Conservation (phyloP, 2,329 filamentous ascomycete species). For the Ceratocystis cacaofunesta region DNA sequence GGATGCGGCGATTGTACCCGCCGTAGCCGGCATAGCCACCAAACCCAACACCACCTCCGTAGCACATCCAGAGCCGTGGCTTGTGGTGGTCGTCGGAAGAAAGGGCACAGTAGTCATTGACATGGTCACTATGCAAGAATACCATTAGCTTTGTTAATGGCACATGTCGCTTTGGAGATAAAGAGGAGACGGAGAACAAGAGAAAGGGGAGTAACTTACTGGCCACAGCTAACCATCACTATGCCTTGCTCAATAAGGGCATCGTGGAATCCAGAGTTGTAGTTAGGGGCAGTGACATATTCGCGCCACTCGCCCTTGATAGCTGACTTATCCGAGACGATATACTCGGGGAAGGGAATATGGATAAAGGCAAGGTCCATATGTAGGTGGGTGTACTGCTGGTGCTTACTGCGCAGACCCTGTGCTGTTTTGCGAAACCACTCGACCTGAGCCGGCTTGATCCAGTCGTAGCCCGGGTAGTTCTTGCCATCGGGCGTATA, state of each 20-base stretch:
- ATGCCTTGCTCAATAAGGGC: slow-evolving; percentile 76
- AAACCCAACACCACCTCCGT: slow-evolving; percentile 80
- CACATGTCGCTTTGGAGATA: background rate
- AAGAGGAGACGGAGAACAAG: background rate
- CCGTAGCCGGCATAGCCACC: slow-evolving; percentile 90
- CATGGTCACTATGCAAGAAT: slow-evolving; percentile 53
- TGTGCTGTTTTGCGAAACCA: slow-evolving; percentile 80
- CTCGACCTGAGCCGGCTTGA: slow-evolving; percentile 83
- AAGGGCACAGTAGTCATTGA: slow-evolving; percentile 88
- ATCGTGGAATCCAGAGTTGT: slow-evolving; percentile 86
- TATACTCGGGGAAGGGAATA: slow-evolving; percentile 86
- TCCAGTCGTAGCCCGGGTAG: slow-evolving; percentile 91
- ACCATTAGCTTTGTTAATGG: slow-evolving; percentile 13
- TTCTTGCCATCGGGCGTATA: slow-evolving; percentile 81
- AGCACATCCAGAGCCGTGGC: slow-evolving; percentile 91
- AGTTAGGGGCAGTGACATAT: slow-evolving; percentile 69
- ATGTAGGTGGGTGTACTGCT: slow-evolving; percentile 77
- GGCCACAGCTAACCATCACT: slow-evolving; percentile 77
- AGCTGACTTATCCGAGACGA: slow-evolving; percentile 41
- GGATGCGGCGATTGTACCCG: slow-evolving; percentile 66
- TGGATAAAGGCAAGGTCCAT: slow-evolving; percentile 97
- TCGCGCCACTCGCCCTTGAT: slow-evolving; percentile 58
- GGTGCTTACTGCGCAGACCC: slow-evolving; percentile 59
- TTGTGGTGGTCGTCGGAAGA: slow-evolving; percentile 35
- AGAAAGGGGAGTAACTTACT: slow-evolving; percentile 43